Base-by-base conservation (phyloP, 805 yeast species). In the Tetrapisispora iriomotensis region DNA sequence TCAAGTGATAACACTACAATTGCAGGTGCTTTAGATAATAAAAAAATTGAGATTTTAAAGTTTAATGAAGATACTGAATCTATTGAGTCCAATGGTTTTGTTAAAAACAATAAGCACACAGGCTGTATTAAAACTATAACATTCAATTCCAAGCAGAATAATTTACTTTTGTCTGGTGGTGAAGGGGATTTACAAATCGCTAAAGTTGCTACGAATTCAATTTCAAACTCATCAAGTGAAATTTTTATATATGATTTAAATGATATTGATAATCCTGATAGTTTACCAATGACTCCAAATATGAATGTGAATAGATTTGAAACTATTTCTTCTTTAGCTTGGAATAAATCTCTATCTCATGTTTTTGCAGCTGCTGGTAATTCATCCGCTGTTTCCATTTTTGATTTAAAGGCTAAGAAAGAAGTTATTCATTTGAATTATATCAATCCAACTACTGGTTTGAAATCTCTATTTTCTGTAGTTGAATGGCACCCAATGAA, bases 401-500 rank as follows among this genome's bases (percentile, higher is more conserved):
- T 96, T 96, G 97, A 92, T 63, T 68, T 88, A 48, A 83, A 82
- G 54, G 77, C 87, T 29, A 81, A 79, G 57, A 75, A 85, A 54
- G 96, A 90, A 63, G 95, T 90, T 19, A 66, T 92, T 45, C 95
- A 86, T 60, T 70, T 92, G 57, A 73, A 77, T 41, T 84, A 85
- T 60, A 67, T 78, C 18, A 77, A 80, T 7, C 65, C 74, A 10
- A 50, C 58, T 17, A 59, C 68, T 4, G 63, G 66, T 13, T 58
- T 67, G 22, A 74, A 81, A 53, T 80, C 87, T 19, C 80, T 79
- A 40, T 71, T 90, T 37, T 77, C 94, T 26, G 72, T 74, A 44
- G 94, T 92, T 12, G 86, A 81, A 42, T 92, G 99, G 99, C 96
- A 92, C 61, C 98, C 99, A 41, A 65, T 72, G 32, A 80, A 79